Conservation (phyloP, 1,284 basidiomycete species). For the Marasmius sp. region DNA sequence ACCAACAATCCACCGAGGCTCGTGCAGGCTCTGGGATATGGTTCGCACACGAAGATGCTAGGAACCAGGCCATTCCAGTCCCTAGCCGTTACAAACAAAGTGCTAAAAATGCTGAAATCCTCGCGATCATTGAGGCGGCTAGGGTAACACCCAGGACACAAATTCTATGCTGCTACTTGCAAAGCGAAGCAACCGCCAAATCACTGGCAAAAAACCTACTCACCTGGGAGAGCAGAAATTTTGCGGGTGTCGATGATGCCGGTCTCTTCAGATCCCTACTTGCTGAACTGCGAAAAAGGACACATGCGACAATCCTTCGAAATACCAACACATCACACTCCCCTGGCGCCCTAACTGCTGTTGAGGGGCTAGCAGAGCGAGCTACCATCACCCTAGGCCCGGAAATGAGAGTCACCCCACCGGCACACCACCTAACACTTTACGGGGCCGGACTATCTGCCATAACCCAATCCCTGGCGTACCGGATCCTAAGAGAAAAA, state of each 20-base stretch:
- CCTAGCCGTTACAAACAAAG: background rate
- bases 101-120: background rate
- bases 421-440: background rate
- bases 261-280: background rate
- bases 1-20: background rate
- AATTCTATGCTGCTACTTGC: background rate
- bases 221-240: background rate
- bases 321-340: too few species aligned
- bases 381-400: background rate
- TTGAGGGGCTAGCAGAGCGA: background rate
- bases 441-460: background rate
- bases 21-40: background rate
- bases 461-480: constrained; percentile 2
- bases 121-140: background rate
- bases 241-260: background rate
- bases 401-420: too few species aligned
- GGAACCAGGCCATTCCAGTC: background rate
- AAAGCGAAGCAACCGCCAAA: background rate
- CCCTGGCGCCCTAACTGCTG: background rate
- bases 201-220: background rate
- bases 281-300: background rate
- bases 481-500: constrained; percentile 2
- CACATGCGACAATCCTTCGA: background rate
- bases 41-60: background rate
- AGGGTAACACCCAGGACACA: background rate